phyloP scores from a whole-genome alignment of 345 rosid genomes.

The Eucalyptus sp. region DNA sequence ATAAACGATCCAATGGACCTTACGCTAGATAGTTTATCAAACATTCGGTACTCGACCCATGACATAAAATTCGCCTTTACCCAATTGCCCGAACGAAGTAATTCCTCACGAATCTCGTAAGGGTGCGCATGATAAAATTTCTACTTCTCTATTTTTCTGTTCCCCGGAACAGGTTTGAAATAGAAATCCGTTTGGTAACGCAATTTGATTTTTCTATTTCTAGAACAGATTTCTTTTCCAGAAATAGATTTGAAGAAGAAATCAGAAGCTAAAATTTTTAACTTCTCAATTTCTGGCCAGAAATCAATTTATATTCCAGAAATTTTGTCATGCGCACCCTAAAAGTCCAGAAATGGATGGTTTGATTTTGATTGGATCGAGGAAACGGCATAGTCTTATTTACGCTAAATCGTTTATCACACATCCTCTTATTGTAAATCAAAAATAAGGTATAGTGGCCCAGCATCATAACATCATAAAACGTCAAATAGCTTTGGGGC shows the following conservation, averaged over 20 bases:
- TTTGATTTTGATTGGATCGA: neutral
- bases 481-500: neutral
- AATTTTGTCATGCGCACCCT: too few species aligned
- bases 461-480: neutral
- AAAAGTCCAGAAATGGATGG: neutral
- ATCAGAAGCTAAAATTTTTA: too few species aligned
- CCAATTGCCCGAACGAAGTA: neutral
- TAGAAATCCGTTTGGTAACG: too few species aligned
- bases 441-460: neutral
- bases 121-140: too few species aligned
- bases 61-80: neutral
- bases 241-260: too few species aligned
- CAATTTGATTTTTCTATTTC: too few species aligned
- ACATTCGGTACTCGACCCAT: neutral
- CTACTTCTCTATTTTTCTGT: too few species aligned
- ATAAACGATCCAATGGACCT: neutral
- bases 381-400: neutral
- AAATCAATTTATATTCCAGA: too few species aligned
- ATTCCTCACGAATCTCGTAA: neutral
- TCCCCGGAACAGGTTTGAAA: accelerated
- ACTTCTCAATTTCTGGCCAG: too few species aligned
- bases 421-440: neutral
- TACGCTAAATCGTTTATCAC: too few species aligned
- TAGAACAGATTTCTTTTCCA: too few species aligned
- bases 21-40: neutral